phyloP scores from a whole-genome alignment of 179 eudicot species.

The Actinidia chinensis region DNA sequence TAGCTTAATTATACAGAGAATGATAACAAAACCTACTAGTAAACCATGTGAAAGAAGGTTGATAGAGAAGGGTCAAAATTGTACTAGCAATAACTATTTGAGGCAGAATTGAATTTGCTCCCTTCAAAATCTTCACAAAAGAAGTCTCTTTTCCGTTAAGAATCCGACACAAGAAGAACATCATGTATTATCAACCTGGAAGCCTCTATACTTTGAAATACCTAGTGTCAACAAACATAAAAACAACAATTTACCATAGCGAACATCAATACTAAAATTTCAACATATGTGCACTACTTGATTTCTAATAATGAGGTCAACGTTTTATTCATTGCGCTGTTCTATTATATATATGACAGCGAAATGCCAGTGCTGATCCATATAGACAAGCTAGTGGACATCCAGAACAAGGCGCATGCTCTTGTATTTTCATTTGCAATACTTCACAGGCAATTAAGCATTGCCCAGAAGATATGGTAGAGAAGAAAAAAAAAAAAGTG shows the following conservation, averaged over 20 bases:
- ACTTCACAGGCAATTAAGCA: not conserved
- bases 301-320: too few relatives aligned
- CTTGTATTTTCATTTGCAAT: not conserved
- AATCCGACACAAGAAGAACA: conserved; percentile 36
- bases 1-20: not conserved
- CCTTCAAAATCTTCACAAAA: conserved; percentile 56
- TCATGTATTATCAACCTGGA: conserved; percentile 4
- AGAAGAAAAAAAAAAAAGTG: not conserved
- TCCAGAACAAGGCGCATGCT: not conserved
- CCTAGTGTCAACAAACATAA: not conserved
- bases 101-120: conserved; percentile 80
- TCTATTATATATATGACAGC: too few relatives aligned
- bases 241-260: not conserved
- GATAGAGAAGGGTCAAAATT: conserved; percentile 78
- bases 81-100: conserved; percentile 86
- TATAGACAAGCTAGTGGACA: not conserved
- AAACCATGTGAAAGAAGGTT: conserved; percentile 96
- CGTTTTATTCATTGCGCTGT: too few relatives aligned
- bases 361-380: not conserved
- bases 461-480: not conserved
- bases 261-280: not conserved
- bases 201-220: conserved; percentile 4
- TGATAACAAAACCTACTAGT: conserved; percentile 65
- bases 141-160: conserved; percentile 33
- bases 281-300: not conserved